phyloP scores from a whole-genome alignment of 2,329 filamentous ascomycete species.

The Aspergillus ochraceus region DNA sequence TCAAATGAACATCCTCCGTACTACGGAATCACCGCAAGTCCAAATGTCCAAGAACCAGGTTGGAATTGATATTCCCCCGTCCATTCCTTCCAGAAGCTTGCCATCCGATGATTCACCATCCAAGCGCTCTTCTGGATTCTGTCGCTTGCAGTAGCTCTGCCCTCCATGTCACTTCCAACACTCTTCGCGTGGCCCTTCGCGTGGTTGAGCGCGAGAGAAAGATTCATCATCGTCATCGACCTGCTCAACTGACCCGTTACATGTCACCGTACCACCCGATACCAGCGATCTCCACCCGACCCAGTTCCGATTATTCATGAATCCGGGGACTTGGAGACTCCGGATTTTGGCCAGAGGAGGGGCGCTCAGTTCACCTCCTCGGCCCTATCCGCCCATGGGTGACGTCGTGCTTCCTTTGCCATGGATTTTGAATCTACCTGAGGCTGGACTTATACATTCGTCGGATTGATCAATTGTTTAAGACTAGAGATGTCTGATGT shows the following conservation, averaged over 20 bases:
- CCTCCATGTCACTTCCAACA: not conserved
- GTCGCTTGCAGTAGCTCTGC: not conserved
- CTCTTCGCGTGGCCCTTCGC: slow-evolving; percentile 11
- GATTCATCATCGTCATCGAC: slow-evolving; percentile 8
- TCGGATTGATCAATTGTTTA: too few relatives aligned
- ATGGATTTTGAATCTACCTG: not conserved
- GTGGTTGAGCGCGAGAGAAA: slow-evolving; percentile 8
- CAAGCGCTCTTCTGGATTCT: not conserved
- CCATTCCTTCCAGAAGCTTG: not conserved
- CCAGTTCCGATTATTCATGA: slow-evolving; percentile 14
- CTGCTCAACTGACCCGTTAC: slow-evolving; percentile 5
- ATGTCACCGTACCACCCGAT: slow-evolving; percentile 7
- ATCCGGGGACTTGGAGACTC: slow-evolving; percentile 22
- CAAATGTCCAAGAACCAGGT: too few relatives aligned
- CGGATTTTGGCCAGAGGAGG: slow-evolving; percentile 8
- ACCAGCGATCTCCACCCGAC: not conserved
- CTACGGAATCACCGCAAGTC: too few relatives aligned
- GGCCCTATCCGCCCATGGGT: slow-evolving; percentile 10
- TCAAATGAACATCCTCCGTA: too few relatives aligned
- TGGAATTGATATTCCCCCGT: not conserved
- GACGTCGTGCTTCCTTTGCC: not conserved
- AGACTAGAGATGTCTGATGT: not conserved
- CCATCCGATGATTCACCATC: not conserved
- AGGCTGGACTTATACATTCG: too few relatives aligned
- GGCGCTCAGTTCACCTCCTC: not conserved